Evolutionary conservation across 228 moss, liverwort and hornwort species (phyloP), one percentile per base, ranked within the genome.

Genomic region (Sphagnum magellanicum): DNA sequence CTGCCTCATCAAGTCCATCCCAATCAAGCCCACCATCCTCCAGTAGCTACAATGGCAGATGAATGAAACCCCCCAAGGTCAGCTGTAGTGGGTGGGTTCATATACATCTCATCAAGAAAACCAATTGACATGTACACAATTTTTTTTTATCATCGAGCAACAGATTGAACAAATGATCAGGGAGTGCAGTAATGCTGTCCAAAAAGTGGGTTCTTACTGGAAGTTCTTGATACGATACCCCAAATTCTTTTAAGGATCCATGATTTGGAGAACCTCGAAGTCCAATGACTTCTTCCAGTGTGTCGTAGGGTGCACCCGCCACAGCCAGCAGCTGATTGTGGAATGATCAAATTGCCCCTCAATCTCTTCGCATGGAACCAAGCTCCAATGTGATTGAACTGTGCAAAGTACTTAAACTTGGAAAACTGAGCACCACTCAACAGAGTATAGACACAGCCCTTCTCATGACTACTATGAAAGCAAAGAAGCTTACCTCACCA

Each of bases 291-390:
- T 95, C 95, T 75, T 95, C 95, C 50, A 95, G 61, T 7, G 95
- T 95, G 68, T 95, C 95, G 72, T 95, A 95, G 7, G 95, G 95
- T 63, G 92, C 85, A 79, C 95, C 95, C 87, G 92, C 95, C 73
- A 95, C 90, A 61, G 95, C 83, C 89, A 95, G 74, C 73, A 95
- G 82, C 95, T 95, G 89, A 68, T 68, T 71, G 50, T 55, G 69
- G 65, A 78, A 64, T 73, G 67, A 60, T 70, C 73, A 82, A 59
- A 69, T 67, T 70, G 68, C 53, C 66, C 68, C 8, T 62, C 49
- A 16, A 17, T 53, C 8, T 62, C 8, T 8, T 47, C 12, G 17
- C 55, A 47, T 51, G 17, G 58, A 32, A 32, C 32, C 32, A 32
- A 3, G 32, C 32, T 32, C 3, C 3, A 32, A 65, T 5, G 8